Percentiles rank a stretch among this genome's conserved stretches.
These are phyloP conservation scores for Triangularia verruculosa DNA, from an alignment of 2,329 filamentous ascomycete genomes.

Conservation along the genomic window DNA sequence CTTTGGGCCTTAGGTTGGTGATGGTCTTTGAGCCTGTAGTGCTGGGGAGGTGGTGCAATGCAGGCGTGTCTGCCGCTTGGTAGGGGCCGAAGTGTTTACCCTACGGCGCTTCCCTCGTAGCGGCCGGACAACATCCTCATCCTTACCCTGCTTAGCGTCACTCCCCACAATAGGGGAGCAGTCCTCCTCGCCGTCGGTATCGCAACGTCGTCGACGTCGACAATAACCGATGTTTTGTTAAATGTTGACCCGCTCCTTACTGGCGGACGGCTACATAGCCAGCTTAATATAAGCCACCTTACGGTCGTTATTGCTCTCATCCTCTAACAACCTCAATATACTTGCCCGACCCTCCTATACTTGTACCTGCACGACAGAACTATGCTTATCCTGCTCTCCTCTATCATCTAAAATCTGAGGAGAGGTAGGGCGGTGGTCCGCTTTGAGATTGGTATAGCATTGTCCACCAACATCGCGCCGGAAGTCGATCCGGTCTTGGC, in stretches of 20 bases:
- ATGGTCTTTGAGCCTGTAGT: conserved; percentile 3
- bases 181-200: conserved; percentile 11
- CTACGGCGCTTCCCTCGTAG: conserved; percentile 18
- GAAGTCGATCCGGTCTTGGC: neutral
- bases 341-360: neutral
- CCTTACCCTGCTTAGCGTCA: conserved; percentile 12
- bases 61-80: conserved; percentile 12
- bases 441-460: neutral
- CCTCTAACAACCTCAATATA: neutral
- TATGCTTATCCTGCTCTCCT: neutral
- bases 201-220: conserved; percentile 11
- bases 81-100: conserved; percentile 12
- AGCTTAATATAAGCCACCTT: neutral
- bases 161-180: conserved; percentile 11
- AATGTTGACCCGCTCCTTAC: too few relatives aligned
- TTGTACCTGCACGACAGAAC: neutral
- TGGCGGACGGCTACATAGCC: neutral
- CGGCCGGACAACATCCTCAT: conserved; percentile 14
- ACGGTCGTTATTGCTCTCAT: neutral
- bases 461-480: too few relatives aligned
- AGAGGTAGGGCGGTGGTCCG: conserved; percentile 8
- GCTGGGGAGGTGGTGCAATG: conserved; percentile 5
- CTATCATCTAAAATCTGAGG: neutral
- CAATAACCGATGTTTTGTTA: conserved; percentile 9
- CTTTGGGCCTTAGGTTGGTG: neutral